Evolutionary conservation across 1,139 yeast genomes (phyloP).

Genomic region (Geotrichum cucujoidarum): DNA sequence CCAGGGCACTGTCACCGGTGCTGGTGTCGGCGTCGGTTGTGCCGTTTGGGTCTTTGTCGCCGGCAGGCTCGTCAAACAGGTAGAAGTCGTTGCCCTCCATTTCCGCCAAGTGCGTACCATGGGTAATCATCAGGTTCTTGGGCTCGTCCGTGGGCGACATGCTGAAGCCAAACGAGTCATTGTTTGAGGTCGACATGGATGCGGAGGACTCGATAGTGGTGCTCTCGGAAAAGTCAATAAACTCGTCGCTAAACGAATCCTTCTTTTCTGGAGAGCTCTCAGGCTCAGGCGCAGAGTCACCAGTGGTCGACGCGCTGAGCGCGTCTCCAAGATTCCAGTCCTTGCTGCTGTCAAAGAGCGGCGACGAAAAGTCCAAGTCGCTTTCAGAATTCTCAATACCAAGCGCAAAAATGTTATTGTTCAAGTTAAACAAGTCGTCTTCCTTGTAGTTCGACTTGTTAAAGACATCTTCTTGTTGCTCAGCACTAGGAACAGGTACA

Average conservation of each 20-base stretch:
- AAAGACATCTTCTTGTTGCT: background rate
- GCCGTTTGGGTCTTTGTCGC: background rate
- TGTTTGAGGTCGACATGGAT: constrained; percentile 1
- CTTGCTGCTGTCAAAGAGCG: background rate
- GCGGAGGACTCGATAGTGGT: background rate
- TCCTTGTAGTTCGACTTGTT: too few relatives aligned
- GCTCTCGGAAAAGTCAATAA: constrained; percentile 8
- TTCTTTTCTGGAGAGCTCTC: too few relatives aligned
- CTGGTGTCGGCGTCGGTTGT: background rate
- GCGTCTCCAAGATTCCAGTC: constrained; percentile 7
- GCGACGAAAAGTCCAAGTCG: background rate
- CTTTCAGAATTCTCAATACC: background rate
- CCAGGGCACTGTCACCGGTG: constrained; percentile 1
- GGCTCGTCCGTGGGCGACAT: background rate
- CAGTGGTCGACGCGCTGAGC: too few relatives aligned
- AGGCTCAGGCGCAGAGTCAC: background rate
- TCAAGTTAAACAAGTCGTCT: background rate
- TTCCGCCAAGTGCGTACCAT: constrained; percentile 4
- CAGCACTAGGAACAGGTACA: background rate
- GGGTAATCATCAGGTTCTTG: constrained; percentile 1
- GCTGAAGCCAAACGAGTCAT: background rate
- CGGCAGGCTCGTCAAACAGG: background rate
- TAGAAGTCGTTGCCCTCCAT: background rate
- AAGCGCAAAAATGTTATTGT: background rate
- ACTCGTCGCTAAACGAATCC: constrained; percentile 10